Evolutionary conservation across 352 stramenopile genomes (phyloP), one percentile per base, ranked within the genome.

Genomic region (Peronospora destructor): DNA sequence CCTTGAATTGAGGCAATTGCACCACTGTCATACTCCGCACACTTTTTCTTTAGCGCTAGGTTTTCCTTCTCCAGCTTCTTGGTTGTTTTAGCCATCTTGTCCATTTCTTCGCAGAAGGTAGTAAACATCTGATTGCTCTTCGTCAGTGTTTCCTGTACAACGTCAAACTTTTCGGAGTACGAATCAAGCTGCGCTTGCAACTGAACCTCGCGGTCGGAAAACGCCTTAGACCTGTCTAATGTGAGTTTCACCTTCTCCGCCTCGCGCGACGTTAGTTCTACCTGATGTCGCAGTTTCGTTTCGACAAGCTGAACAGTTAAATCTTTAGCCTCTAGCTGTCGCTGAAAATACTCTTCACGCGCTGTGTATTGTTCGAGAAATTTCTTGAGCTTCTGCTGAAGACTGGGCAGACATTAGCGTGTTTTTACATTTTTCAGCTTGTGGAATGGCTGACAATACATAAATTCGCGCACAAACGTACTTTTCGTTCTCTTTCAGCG

Each of bases 31-130:
- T 94, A 94, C 37, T 73, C 62, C 25, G 76, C 77, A 53, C 78
- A 90, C 42, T 94, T 94, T 43, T 85, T 91, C 45, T 82, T 76
- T 0, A 94, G 63, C 12, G 78, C 61, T 14, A 64, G 30, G 48
- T 94, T 94, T 39, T 94, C 83, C 47, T 91, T 94, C 59, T 94
- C 83, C 2, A 94, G 56, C 34, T 85, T 84, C 53, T 91, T 91
- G n/a, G 76, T 89, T 13, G 83, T 71, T 61, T 94, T 94, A 28
- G 68, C 64, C 80, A 94, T 89, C 61, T 91, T 91, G 53, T 90
- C 78, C 64, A 94, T 91, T 44, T 94, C 83, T n/a, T 81, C 61
- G 17, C 83, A 80, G 54, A 91, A 86, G 3, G 73, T 87, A 5
- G 66, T 66, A 44, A 94, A 94, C 78, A 94, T 87, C 28, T 85